A percentile compares a stretch with the other conserved stretches of the same genome.
Conservation (phyloP, 176 grass and related monocot genomes). For the Ananas comosus region DNA sequence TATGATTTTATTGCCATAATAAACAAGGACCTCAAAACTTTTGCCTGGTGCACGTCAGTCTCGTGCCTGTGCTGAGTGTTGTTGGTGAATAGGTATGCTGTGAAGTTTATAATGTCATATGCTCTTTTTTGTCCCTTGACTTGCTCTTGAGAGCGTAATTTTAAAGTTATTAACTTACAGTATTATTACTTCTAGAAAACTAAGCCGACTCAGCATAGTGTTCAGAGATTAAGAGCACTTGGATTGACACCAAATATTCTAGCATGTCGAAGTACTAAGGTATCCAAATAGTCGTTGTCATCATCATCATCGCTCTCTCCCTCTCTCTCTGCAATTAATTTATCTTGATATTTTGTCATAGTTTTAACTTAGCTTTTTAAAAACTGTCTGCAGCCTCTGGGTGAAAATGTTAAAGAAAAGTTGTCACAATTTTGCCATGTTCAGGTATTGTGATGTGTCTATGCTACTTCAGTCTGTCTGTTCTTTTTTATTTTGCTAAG, state of each 20-base stretch:
- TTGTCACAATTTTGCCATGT: slow-evolving; percentile 44
- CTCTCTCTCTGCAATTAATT: not conserved
- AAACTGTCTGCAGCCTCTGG: slow-evolving; percentile 21
- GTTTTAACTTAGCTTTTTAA: slow-evolving; percentile 12
- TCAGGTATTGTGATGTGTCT: slow-evolving; percentile 16
- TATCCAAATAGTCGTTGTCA: slow-evolving; percentile 3
- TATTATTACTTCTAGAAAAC: slow-evolving; percentile 31
- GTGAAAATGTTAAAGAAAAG: slow-evolving; percentile 38
- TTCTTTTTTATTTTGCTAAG: not conserved
- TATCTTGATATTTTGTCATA: not conserved
- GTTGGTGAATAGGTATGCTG: slow-evolving; percentile 40
- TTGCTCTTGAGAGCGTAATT: not conserved
- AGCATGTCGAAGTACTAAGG: slow-evolving; percentile 40
- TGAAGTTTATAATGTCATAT: slow-evolving; percentile 1
- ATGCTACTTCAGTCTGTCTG: not conserved
- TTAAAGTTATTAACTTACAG: slow-evolving; percentile 1
- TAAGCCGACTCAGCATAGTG: slow-evolving; percentile 53
- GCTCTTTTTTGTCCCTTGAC: not conserved
- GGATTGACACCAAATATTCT: slow-evolving; percentile 39
- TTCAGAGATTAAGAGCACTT: slow-evolving; percentile 35
- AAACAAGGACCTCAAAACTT: slow-evolving; percentile 29
- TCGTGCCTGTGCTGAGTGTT: slow-evolving; percentile 37
- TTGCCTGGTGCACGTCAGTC: slow-evolving; percentile 37
- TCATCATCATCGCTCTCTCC: not conserved
- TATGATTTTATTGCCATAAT: not conserved